A percentile compares a stretch with the other conserved stretches of the same genome.
Evolutionary conservation across 148 eudicot species (phyloP).

Genomic region (Vaccinium myrtillus): DNA sequence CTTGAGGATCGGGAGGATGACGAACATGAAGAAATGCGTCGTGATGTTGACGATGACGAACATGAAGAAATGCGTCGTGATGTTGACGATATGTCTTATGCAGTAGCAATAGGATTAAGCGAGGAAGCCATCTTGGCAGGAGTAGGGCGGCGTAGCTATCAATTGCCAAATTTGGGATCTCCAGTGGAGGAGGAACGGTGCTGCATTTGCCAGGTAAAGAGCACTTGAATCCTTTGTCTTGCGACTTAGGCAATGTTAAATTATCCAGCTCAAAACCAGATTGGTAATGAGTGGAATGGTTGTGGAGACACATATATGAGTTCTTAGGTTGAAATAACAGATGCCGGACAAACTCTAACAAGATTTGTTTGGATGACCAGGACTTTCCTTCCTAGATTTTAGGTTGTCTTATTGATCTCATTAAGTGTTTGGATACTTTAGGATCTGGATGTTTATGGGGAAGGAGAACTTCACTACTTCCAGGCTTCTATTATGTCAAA

Average conservation of each 20-base stretch:
- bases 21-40: neutral
- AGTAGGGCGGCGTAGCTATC: constrained; percentile 34
- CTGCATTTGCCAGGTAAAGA: constrained; percentile 8
- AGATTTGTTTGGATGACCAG: too few species aligned
- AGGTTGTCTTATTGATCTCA: too few species aligned
- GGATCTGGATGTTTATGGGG: too few species aligned
- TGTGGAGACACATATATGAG: too few species aligned
- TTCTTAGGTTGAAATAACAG: too few species aligned
- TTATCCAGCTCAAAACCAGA: neutral
- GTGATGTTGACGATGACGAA: neutral
- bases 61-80: neutral
- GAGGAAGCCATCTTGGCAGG: constrained; percentile 33
- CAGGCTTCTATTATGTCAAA: neutral
- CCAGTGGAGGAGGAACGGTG: neutral
- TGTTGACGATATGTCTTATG: neutral
- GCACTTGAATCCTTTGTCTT: neutral
- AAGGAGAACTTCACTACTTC: neutral
- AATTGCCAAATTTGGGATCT: constrained; percentile 23
- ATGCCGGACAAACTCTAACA: too few species aligned
- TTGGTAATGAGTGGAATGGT: too few species aligned
- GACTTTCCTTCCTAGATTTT: too few species aligned
- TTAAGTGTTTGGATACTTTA: too few species aligned
- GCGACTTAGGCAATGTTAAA: neutral
- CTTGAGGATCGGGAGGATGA: neutral
- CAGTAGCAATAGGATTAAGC: constrained; percentile 29